Evolutionary conservation across 2,329 filamentous ascomycete genomes (phyloP).

Genomic region (Polychaeton citri): DNA sequence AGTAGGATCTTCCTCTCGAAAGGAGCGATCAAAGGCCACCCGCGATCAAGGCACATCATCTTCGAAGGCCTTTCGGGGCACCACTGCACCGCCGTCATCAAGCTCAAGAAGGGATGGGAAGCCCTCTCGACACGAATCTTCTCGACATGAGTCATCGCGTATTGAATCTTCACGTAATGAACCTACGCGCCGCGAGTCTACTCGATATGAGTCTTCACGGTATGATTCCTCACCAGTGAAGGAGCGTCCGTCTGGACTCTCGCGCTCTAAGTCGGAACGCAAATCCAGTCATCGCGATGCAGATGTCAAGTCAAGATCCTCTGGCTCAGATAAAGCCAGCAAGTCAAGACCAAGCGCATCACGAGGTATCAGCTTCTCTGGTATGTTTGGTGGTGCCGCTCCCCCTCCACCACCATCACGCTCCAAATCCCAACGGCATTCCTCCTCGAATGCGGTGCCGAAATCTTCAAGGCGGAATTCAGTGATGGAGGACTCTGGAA

Average conservation of each 20-base stretch:
- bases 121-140: neutral
- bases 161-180: neutral
- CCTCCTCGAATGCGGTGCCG: conserved; percentile 30
- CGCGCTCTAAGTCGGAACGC: conserved; percentile 44
- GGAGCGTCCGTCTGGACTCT: conserved; percentile 26
- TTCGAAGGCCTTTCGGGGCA: conserved; percentile 63
- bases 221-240: neutral
- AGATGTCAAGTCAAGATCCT: conserved; percentile 54
- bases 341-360: conserved; percentile 41
- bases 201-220: neutral
- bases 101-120: conserved; percentile 9
- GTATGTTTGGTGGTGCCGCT: conserved; percentile 41
- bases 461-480: conserved; percentile 47
- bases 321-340: conserved; percentile 57
- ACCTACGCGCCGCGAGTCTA: neutral
- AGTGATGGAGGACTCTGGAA: conserved; percentile 47
- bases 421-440: conserved; percentile 53
- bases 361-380: conserved; percentile 46
- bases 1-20: conserved; percentile 42
- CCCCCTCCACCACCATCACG: conserved; percentile 44
- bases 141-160: neutral
- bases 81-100: conserved; percentile 26
- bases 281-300: conserved; percentile 35
- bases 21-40: conserved; percentile 63
- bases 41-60: conserved; percentile 46